A percentile compares a stretch with the other conserved stretches of the same genome.
phyloP scores from a whole-genome alignment of 2,329 filamentous ascomycete genomes.

The Botryosphaeria dothidea region DNA sequence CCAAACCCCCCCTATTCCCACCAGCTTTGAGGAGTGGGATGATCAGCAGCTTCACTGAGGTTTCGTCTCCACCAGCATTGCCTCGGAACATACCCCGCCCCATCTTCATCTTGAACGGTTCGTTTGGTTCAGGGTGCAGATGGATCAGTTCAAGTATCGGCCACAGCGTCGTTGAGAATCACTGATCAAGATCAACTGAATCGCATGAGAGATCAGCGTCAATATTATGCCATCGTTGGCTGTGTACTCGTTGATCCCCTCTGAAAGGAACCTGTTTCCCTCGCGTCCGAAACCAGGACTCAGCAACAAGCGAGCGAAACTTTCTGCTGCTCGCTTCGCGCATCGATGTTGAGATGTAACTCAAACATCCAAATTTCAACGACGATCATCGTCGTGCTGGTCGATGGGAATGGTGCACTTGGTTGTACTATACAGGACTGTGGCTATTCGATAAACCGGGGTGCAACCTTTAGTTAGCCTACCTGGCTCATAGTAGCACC shows the following conservation, averaged over 20 bases:
- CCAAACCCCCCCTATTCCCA: background rate
- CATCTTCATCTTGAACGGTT: background rate
- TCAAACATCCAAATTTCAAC: no score
- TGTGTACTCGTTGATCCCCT: background rate
- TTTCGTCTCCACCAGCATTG: background rate
- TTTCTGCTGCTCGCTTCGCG: no score
- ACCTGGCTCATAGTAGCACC: background rate
- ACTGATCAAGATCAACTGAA: background rate
- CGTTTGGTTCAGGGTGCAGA: background rate
- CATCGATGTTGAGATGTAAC: no score
- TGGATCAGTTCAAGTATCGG: background rate
- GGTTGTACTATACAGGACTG: no score
- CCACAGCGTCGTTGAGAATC: background rate
- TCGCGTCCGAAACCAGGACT: background rate
- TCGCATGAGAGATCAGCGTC: slow-evolving; percentile 1
- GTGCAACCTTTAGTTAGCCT: background rate
- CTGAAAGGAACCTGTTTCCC: background rate
- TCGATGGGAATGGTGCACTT: no score
- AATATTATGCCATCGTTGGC: background rate
- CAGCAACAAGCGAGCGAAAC: background rate
- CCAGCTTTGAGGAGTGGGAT: background rate
- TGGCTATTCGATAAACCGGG: no score
- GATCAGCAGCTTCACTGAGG: background rate
- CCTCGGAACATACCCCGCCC: background rate
- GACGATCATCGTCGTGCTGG: no score